Evolutionary conservation across 176 grass and related monocot species (phyloP), one percentile per base, ranked within the genome.

Genomic region (Triticum dicoccoides): DNA sequence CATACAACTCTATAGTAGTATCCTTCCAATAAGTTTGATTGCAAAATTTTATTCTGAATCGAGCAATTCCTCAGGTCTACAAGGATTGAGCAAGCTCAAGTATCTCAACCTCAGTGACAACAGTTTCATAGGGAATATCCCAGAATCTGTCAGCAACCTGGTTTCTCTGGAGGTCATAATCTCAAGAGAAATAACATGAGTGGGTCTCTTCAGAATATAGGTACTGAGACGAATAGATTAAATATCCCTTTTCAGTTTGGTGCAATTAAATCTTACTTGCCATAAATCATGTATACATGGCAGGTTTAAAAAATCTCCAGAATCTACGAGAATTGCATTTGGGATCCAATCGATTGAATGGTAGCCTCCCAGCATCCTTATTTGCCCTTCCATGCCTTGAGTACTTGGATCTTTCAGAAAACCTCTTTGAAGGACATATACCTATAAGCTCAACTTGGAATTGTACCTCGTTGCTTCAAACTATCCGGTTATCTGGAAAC

Each of bases 361-460:
- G 73, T 18, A 69, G 20, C 24, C 37, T 78, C 75, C 61, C 80
- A 34, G 20, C 29, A 37, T 66, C 42, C 4, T 11, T 85, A 9
- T 68, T 67, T 78, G 44, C 34, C n/a, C 32, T 82, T 17, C n/a
- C 44, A n/a, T 44, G 23, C 14, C 70, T 91, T 51, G 51, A 83
- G 15, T 27, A 27, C 2, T 9, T 91, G 23, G 80, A 77, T 45
- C 44, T 91, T 4, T 87, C 69, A 2, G 0, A 10, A 6, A 90
- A 90, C 18, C 20, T 61, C 1, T 34, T 90, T 25, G 17, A 82
- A 80, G 88, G 88, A 52, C 65, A 9, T 11, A 68, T 90, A 11
- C 82, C 87, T 69, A 70, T 82, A 20, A 42, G 0, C 9, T 30
- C 0, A 17, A 13, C 39, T 37, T 66, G 65, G 54, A 41, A 65